Percentiles rank a stretch among this genome's conserved stretches.
These are phyloP conservation scores for Xanthoconium separans DNA, from an alignment of 1,284 basidiomycete genomes.

Conservation along the genomic window DNA sequence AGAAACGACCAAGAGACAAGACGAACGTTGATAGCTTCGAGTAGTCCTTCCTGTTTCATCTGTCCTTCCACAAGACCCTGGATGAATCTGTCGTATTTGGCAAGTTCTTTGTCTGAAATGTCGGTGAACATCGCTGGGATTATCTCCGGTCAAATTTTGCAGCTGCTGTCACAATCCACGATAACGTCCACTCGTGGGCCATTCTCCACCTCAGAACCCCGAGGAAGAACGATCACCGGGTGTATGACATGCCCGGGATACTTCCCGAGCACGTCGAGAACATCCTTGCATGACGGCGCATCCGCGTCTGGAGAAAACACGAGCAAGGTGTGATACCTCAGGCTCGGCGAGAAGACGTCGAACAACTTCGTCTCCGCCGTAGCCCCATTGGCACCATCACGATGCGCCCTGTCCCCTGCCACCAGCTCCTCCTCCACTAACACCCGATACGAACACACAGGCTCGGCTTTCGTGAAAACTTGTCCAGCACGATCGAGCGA, in stretches of 20 bases:
- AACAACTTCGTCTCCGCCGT: conserved; percentile 18
- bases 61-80: conserved; percentile 62
- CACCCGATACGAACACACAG: conserved; percentile 13
- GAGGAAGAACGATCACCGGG: conserved; percentile 16
- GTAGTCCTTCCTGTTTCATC: conserved; percentile 60
- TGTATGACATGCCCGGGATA: conserved; percentile 1
- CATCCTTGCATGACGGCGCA: neutral
- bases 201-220: neutral
- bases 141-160: conserved; percentile 67
- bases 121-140: conserved; percentile 86
- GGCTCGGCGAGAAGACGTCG: conserved; percentile 20
- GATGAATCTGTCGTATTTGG: conserved; percentile 79
- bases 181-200: conserved; percentile 1
- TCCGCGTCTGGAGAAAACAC: conserved; percentile 16
- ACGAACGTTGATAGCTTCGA: conserved; percentile 70
- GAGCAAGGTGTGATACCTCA: conserved; percentile 28
- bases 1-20: neutral
- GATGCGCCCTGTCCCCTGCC: neutral
- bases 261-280: conserved; percentile 8
- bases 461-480: conserved; percentile 5
- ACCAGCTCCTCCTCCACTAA: neutral
- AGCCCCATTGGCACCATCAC: neutral
- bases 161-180: conserved; percentile 63
- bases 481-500: conserved; percentile 33
- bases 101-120: conserved; percentile 74